These are phyloP conservation scores for Tulasnella sp. DNA, from an alignment of 768 basidiomycete genomes.

Conservation along the genomic window DNA sequence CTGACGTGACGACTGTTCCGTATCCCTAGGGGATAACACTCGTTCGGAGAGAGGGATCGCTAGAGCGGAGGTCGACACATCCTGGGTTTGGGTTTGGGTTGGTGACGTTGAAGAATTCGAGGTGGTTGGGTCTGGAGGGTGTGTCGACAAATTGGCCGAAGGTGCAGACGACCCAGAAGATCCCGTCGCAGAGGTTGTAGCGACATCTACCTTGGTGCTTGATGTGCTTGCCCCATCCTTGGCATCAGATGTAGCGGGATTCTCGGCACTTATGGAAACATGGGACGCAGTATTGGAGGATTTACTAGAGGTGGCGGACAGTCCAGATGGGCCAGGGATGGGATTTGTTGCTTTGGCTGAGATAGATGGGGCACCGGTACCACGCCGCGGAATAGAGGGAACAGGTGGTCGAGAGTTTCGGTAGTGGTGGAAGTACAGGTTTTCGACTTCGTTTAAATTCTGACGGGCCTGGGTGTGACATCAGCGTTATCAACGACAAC, in stretches of 20 bases:
- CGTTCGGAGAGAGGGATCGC: not conserved
- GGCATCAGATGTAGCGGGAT: too few relatives aligned
- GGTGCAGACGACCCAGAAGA: not conserved
- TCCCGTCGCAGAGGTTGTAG: too few relatives aligned
- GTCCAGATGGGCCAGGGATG: not conserved
- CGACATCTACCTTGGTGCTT: too few relatives aligned
- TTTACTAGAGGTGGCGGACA: too few relatives aligned
- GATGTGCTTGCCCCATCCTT: too few relatives aligned
- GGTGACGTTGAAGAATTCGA: not conserved
- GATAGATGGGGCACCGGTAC: not conserved
- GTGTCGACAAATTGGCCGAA: not conserved
- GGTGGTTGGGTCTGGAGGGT: not conserved
- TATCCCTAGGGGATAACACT: not conserved
- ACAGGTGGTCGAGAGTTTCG: constrained; percentile 27
- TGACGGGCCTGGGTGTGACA: constrained; percentile 27
- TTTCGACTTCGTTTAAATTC: constrained; percentile 69
- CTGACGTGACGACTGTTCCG: not conserved
- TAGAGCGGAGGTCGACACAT: not conserved
- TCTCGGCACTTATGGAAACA: too few relatives aligned
- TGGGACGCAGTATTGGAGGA: too few relatives aligned
- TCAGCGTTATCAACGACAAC: not conserved
- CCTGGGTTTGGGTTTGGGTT: not conserved
- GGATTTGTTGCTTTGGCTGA: not conserved
- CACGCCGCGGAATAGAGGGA: too few relatives aligned
- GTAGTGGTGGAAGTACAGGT: constrained; percentile 66